Conservation (phyloP, 2,329 filamentous ascomycete species). For the Penicillium sp. region DNA sequence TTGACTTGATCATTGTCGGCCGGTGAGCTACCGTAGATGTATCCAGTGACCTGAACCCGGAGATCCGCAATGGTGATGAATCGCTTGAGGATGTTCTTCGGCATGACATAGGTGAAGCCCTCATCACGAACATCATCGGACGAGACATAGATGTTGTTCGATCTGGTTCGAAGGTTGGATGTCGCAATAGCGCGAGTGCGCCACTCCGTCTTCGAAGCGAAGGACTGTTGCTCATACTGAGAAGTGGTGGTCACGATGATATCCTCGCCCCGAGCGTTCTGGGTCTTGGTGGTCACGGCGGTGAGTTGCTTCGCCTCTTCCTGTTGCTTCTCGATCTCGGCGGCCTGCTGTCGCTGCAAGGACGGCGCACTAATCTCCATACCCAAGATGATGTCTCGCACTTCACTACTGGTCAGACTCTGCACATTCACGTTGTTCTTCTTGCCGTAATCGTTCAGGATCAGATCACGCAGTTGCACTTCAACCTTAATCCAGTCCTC, state of each 20-base stretch:
- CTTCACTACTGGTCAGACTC: conserved; percentile 93
- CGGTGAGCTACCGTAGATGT: conserved; percentile 89
- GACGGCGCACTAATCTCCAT: conserved; percentile 99
- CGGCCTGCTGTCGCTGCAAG: conserved; percentile 96
- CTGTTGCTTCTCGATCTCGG: conserved; percentile 98
- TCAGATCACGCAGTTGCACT: conserved; percentile 89
- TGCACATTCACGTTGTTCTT: conserved; percentile 99
- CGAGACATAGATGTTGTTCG: conserved; percentile 99
- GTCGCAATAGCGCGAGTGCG: conserved; percentile 94
- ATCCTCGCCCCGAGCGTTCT: conserved; percentile 95
- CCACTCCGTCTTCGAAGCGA: conserved; percentile 99
- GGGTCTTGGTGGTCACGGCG: conserved; percentile 95
- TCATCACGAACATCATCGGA: conserved; percentile 91
- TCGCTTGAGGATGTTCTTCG: conserved; percentile 96
- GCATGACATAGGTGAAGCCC: conserved; percentile 95
- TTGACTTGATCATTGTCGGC: conserved; percentile 96
- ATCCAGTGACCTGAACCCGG: conserved; percentile 93
- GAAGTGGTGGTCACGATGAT: conserved; percentile 98
- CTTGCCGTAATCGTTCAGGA: conserved; percentile 97
- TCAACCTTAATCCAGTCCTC: conserved; percentile 99
- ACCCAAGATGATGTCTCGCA: conserved; percentile 95
- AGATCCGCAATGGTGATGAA: conserved; percentile 98
- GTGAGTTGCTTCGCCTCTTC: conserved; percentile 96
- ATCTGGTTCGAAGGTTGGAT: conserved; percentile 86
- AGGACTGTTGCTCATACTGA: conserved; percentile 95